Percentiles rank a stretch among this genome's conserved stretches.
These are phyloP conservation scores for Corchorus olitorius DNA, from an alignment of 345 rosid genomes.

Conservation along the genomic window DNA sequence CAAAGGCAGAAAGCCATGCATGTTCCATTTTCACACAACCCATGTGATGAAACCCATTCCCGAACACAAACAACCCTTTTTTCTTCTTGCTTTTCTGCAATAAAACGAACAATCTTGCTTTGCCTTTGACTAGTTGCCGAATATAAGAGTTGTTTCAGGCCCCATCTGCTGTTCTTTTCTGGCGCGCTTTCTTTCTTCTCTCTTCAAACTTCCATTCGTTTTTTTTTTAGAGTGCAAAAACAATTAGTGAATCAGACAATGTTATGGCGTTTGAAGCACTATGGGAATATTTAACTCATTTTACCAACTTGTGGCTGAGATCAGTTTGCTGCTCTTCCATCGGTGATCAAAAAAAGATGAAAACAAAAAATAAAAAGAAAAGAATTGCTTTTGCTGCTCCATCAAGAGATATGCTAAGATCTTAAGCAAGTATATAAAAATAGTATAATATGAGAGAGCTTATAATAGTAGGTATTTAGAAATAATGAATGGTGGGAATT, in stretches of 20 bases:
- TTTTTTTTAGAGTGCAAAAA: neutral
- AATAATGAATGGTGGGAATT: neutral
- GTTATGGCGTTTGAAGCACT: neutral
- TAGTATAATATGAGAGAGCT: no score
- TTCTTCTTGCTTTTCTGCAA: constrained; percentile 9
- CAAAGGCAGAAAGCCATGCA: constrained; percentile 39
- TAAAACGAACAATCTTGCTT: constrained; percentile 21
- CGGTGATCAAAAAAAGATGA: neutral
- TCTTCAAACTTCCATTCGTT: neutral
- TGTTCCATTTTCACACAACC: constrained; percentile 33
- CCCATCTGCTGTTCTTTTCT: constrained; percentile 33
- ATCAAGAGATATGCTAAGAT: neutral
- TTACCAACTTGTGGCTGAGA: constrained; percentile 18
- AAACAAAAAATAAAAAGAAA: neutral
- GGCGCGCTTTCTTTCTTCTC: neutral
- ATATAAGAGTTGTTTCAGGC: constrained; percentile 30
- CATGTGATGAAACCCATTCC: constrained; percentile 44
- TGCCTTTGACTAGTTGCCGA: constrained; percentile 23
- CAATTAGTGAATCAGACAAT: neutral
- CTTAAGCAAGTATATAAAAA: neutral
- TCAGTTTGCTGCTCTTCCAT: neutral
- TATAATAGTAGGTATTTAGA: neutral
- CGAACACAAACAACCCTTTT: constrained; percentile 19
- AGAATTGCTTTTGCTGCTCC: neutral
- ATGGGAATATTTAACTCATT: neutral